These are phyloP conservation scores for Cnidoscolus chayamansa DNA, from an alignment of 441 rosid genomes.

Conservation along the genomic window DNA sequence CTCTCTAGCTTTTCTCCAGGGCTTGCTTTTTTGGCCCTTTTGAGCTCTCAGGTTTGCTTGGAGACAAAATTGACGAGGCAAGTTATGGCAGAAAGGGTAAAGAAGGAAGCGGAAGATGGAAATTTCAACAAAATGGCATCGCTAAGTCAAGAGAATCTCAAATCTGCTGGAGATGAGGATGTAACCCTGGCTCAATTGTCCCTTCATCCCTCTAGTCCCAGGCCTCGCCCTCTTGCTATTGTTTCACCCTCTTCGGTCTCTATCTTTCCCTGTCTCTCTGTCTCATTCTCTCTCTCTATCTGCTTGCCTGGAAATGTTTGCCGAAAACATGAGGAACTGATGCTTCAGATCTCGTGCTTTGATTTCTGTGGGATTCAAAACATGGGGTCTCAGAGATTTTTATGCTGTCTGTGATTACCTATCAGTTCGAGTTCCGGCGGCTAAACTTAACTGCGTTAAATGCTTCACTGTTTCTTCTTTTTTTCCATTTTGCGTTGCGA, in stretches of 20 bases:
- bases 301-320: background rate
- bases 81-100: constrained; percentile 29
- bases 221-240: constrained; percentile 16
- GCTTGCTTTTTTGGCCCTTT: constrained; percentile 4
- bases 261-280: constrained; percentile 4
- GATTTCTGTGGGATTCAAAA: background rate
- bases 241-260: constrained; percentile 21
- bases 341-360: constrained; percentile 21
- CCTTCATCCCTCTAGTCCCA: constrained; percentile 14
- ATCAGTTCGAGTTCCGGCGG: background rate
- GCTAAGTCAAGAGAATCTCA: background rate
- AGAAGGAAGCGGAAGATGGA: constrained; percentile 36
- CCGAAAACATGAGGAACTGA: background rate
- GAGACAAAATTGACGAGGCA: background rate
- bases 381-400: background rate
- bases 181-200: constrained; percentile 33
- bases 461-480: background rate
- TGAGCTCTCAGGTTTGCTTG: constrained; percentile 16
- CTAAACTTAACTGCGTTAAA: background rate
- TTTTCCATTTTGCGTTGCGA: background rate
- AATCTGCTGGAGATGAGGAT: constrained; percentile 27
- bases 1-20: constrained; percentile 9
- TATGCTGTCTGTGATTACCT: background rate
- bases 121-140: constrained; percentile 21
- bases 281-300: background rate